These are phyloP conservation scores for Fallopia convolvulus DNA, from an alignment of 148 eudicot genomes.

Conservation along the genomic window DNA sequence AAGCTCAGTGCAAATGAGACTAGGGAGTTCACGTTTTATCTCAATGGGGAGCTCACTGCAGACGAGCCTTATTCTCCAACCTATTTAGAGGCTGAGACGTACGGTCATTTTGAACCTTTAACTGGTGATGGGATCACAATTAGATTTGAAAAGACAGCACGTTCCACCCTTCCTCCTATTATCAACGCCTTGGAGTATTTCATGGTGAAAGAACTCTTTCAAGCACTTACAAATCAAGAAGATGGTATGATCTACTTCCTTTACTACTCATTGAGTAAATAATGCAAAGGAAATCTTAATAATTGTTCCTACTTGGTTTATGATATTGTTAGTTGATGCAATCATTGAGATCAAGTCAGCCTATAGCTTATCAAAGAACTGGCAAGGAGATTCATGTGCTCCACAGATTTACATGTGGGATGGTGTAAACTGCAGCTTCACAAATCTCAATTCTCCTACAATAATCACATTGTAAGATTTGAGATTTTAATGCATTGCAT, in stretches of 20 bases:
- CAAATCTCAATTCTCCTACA: not conserved
- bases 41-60: not conserved
- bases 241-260: slow-evolving; percentile 13
- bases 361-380: slow-evolving; percentile 1
- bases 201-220: not conserved
- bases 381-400: slow-evolving; percentile 25
- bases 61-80: not conserved
- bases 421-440: slow-evolving; percentile 16
- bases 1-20: slow-evolving; percentile 10
- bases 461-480: not conserved
- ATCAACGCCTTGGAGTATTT: slow-evolving; percentile 19
- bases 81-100: not conserved
- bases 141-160: not conserved
- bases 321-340: slow-evolving; percentile 10
- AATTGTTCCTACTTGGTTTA: not conserved
- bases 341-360: slow-evolving; percentile 10
- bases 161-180: slow-evolving; percentile 19
- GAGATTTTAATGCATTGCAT: not conserved
- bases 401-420: slow-evolving; percentile 14
- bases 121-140: not conserved
- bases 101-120: not conserved
- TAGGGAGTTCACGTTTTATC: not conserved
- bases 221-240: slow-evolving; percentile 10
- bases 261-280: not conserved
- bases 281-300: not conserved